A percentile compares a stretch with the other conserved stretches of the same genome.
These are phyloP conservation scores for Sarocladium kiliense DNA, from an alignment of 2,329 filamentous ascomycete species.

Conservation along the genomic window DNA sequence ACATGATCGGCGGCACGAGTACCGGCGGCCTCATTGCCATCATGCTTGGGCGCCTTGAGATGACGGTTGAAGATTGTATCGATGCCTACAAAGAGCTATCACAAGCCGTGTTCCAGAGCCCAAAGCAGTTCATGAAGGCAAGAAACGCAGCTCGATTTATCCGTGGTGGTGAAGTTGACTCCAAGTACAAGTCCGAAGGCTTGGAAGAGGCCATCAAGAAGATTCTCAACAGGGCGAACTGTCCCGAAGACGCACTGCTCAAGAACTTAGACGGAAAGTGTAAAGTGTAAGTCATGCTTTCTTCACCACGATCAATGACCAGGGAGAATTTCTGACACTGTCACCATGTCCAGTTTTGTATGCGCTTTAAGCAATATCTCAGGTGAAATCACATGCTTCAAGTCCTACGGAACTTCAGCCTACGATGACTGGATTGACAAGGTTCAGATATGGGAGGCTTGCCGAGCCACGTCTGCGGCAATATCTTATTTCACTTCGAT, in stretches of 20 bases:
- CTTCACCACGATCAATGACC: too few relatives aligned
- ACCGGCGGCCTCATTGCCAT: constrained; percentile 6
- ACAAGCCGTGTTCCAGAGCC: constrained; percentile 2
- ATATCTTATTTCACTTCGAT: too few relatives aligned
- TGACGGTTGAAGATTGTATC: constrained; percentile 11
- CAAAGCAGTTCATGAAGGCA: too few relatives aligned
- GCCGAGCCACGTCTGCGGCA: too few relatives aligned
- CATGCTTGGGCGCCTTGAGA: background rate
- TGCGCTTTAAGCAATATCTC: too few relatives aligned
- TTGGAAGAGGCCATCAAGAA: constrained; percentile 2
- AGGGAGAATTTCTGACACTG: too few relatives aligned
- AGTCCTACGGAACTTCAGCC: too few relatives aligned
- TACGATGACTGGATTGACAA: too few relatives aligned
- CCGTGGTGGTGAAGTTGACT: background rate
- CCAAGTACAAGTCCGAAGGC: background rate
- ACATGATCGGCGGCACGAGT: constrained; percentile 6
- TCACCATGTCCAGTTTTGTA: too few relatives aligned
- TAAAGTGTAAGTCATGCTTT: constrained; percentile 11
- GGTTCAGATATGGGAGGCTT: too few relatives aligned
- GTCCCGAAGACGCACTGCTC: background rate
- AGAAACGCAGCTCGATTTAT: constrained; percentile 1
- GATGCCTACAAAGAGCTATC: constrained; percentile 3
- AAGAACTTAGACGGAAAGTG: background rate
- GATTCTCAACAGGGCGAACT: background rate
- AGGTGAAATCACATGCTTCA: too few relatives aligned